Evolutionary conservation across 805 yeast genomes (phyloP), one percentile per base, ranked within the genome.

Genomic region (Lachancea sp.): DNA sequence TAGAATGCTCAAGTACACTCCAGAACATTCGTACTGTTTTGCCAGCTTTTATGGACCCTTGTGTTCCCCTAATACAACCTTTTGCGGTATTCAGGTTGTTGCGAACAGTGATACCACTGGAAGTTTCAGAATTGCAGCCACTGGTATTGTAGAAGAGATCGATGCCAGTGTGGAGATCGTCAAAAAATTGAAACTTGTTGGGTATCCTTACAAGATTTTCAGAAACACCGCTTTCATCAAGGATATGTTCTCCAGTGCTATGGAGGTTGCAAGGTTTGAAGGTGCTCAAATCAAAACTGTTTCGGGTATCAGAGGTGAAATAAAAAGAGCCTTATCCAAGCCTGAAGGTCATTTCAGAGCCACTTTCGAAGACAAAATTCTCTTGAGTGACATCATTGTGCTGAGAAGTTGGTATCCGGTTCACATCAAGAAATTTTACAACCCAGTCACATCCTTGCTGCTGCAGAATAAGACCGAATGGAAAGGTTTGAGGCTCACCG

Each of bases 321-420:
- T 93, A 57, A 93, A 93, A 65, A 75, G 97, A 51, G 99, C 98
- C 0, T 72, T 93, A 50, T 78, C 95, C 9, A 85, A 85, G 55
- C 96, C 97, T 0, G 98, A 91, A 42, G 99, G 99, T 11, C 82
- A 85, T 63, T 95, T 76, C 73, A 79, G 99, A 62, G 99, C 99
- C 11, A 82, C 97, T 1, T 93, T 93, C 66, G 99, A 93, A 66
- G 99, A 93, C 63, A 91, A 90, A 68, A 78, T 91, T 32, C 74
- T 91, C 45, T 74, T 93, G 81, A 83, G 93, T 53, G 99, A 93
- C 66, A 84, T 87, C 44, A 77, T 93, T 13, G 82, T 91, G 56
- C 70, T 93, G 62, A 82, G 95, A 62, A 90, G 98, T 3, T 93
- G 99, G 99, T 90, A 89, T 63, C 98, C 98, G 1, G 95, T 93